Evolutionary conservation across 345 rosid genomes (phyloP).

Genomic region (Bruguiera gymnorhiza): DNA sequence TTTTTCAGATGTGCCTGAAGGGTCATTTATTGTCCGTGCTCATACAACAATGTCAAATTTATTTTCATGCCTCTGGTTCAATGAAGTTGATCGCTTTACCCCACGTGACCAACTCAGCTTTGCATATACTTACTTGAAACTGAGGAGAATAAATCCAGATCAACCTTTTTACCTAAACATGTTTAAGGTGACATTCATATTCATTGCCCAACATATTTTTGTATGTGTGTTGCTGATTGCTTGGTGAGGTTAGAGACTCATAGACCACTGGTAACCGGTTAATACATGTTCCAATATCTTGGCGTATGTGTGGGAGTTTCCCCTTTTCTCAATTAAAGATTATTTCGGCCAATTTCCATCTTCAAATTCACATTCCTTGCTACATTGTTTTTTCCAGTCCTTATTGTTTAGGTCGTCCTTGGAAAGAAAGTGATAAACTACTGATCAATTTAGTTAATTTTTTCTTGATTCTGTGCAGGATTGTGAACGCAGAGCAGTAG

Average conservation of each 20-base stretch:
- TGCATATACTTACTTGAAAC: constrained; percentile 83
- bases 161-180: constrained; percentile 64
- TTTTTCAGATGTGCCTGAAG: constrained; percentile 91
- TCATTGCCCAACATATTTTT: neutral
- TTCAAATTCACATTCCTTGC: neutral
- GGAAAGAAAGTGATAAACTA: neutral
- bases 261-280: too few relatives aligned
- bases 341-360: neutral
- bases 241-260: neutral
- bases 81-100: constrained; percentile 87
- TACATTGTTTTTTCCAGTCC: neutral
- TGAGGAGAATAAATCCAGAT: constrained; percentile 70
- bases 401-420: constrained; percentile 4
- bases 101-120: constrained; percentile 93
- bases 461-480: constrained; percentile 47
- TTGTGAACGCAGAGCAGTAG: constrained; percentile 75
- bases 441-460: neutral
- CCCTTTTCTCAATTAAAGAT: too few relatives aligned
- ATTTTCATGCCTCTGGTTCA: constrained; percentile 92
- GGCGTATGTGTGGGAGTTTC: too few relatives aligned
- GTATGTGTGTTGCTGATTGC: neutral
- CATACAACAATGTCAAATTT: constrained; percentile 95
- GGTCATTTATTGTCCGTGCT: constrained; percentile 82
- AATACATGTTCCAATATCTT: too few relatives aligned
- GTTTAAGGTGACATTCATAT: constrained; percentile 63